These are phyloP conservation scores for Linum trigynum DNA, from an alignment of 345 rosid species.

Conservation along the genomic window DNA sequence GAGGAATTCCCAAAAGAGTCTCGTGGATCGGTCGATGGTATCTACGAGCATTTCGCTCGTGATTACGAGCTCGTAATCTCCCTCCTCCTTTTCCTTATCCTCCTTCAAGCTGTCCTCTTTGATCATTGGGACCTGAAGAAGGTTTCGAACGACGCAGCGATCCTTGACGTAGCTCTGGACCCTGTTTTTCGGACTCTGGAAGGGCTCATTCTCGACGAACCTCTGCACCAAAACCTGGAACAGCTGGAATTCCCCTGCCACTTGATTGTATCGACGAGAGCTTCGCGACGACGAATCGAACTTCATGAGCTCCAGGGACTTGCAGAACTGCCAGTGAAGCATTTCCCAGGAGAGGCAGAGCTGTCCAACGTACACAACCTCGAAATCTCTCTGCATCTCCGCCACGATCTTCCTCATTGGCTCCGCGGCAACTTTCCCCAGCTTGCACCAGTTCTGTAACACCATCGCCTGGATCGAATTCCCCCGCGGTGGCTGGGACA, in stretches of 20 bases:
- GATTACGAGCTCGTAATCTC: neutral
- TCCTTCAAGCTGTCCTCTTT: constrained; percentile 13
- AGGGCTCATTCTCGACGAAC: constrained; percentile 20
- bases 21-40: neutral
- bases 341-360: constrained; percentile 23
- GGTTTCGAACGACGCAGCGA: constrained; percentile 18
- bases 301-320: constrained; percentile 11
- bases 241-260: constrained; percentile 20
- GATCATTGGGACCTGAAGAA: constrained; percentile 19
- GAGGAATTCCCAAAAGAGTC: neutral
- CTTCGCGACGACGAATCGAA: constrained; percentile 2
- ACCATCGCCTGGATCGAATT: constrained; percentile 11
- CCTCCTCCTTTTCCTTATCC: neutral
- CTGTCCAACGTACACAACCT: constrained; percentile 14
- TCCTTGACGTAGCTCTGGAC: constrained; percentile 17
- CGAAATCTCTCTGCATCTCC: constrained; percentile 29
- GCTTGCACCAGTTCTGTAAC: constrained; percentile 33
- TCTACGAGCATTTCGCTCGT: neutral
- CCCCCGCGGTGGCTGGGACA: constrained; percentile 12
- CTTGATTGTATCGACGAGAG: constrained; percentile 14
- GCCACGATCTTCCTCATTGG: constrained; percentile 31
- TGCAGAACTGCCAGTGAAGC: constrained; percentile 20
- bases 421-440: constrained; percentile 24
- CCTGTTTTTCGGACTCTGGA: constrained; percentile 15
- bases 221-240: constrained; percentile 15